Base-by-base conservation (phyloP, 768 basidiomycete genomes). In the Russula vinacea region DNA sequence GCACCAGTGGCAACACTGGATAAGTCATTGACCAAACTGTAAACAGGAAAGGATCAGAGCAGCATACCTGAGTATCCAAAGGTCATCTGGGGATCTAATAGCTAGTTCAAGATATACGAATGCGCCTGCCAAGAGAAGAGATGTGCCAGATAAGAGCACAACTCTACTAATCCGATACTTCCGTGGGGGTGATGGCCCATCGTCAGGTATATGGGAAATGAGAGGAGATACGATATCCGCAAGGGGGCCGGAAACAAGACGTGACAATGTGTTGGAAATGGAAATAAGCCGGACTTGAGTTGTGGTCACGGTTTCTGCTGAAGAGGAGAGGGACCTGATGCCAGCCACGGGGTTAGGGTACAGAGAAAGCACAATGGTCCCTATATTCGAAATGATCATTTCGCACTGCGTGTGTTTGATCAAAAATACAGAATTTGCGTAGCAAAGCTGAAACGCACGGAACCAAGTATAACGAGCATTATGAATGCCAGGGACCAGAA, bases 321-420 rank as follows among this genome's bases (percentile, higher is more conserved):
- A 71, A 29, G 66, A 64, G 49, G 67, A 64, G 33, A 67, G 64
- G 24, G 64, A 45, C 44, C 67, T 3, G 35, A 40, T 33, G 39
- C 67, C 59, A 22, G 59, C 42, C 8, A 71, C 50, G 5, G 62
- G 26, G 22, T 73, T 68, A 13, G 67, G 70, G 10, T 84, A 83
- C 40, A 91, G 80, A 16, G 90, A 85, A 5, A 87, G 74, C 16
- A 87, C 81, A 56, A 92, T 88, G 1, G 87, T 84, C 42, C 89
- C 90, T 53, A 93, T 85, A 70, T 91, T 93, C 22, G 89, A 87
- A 22, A 92, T 85, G 24, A 93, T 79, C 89, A 90, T 92, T 73
- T 92, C 90, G 52, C 62, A 60, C 49, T 55, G 58, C 51, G 22
- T 55, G 47, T n/a, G 19, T 16, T 26, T 3, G 7, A 22, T 54